A percentile compares a stretch with the other conserved stretches of the same genome.
These are phyloP conservation scores for Veloboletus limbatus DNA, from an alignment of 1,284 basidiomycete species.

Conservation along the genomic window DNA sequence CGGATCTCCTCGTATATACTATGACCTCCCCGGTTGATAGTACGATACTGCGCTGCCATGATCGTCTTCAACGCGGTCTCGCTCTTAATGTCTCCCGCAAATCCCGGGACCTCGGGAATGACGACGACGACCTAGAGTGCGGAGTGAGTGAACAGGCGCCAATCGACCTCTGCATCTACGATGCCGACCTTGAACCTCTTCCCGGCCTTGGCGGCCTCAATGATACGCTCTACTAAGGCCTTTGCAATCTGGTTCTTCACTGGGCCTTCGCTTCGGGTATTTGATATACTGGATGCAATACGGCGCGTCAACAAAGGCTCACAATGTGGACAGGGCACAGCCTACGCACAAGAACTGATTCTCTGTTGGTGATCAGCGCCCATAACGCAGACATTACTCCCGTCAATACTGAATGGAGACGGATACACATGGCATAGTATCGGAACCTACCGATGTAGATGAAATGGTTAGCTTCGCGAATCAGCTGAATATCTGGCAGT, in stretches of 20 bases:
- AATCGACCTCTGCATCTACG: not conserved
- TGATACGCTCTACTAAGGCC: slow-evolving; percentile 80
- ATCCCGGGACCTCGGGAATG: slow-evolving; percentile 82
- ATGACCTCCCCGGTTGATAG: slow-evolving; percentile 83
- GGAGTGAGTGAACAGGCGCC: slow-evolving; percentile 4
- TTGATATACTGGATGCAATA: slow-evolving; percentile 61
- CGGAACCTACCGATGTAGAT: slow-evolving; percentile 78
- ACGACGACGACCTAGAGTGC: slow-evolving; percentile 65
- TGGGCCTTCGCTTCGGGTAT: slow-evolving; percentile 59
- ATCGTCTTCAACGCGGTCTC: slow-evolving; percentile 74
- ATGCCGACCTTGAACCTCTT: slow-evolving; percentile 72
- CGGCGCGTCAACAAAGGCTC: slow-evolving; percentile 13
- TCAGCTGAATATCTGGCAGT: slow-evolving; percentile 70
- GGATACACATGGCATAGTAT: not conserved
- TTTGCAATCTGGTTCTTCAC: slow-evolving; percentile 81
- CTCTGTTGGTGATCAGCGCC: slow-evolving; percentile 44
- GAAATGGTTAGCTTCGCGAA: slow-evolving; percentile 79
- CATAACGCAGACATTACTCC: slow-evolving; percentile 4
- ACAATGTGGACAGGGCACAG: not conserved
- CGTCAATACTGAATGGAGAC: slow-evolving; percentile 8
- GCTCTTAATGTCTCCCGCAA: slow-evolving; percentile 78
- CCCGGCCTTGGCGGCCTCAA: slow-evolving; percentile 69
- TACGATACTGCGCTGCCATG: slow-evolving; percentile 79
- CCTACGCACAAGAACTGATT: slow-evolving; percentile 88
- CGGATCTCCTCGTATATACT: slow-evolving; percentile 85